A percentile compares a stretch with the other conserved stretches of the same genome.
Conservation (phyloP, 2,329 filamentous ascomycete genomes). For the Exophiala oligosperma region DNA sequence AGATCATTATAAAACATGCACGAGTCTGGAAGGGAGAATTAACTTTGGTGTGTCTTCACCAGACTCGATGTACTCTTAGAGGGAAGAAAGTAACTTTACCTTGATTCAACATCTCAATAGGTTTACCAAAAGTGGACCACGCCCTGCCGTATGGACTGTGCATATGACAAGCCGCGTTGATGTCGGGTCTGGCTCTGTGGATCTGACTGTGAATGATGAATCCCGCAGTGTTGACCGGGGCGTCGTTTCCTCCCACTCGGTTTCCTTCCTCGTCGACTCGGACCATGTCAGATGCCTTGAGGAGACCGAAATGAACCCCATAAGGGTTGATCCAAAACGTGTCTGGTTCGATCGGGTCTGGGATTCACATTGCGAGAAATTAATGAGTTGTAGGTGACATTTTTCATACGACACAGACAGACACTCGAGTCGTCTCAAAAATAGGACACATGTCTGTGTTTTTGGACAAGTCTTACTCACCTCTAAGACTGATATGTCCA, state of each 20-base stretch:
- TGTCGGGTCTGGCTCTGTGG: constrained; percentile 56
- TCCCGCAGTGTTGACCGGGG: constrained; percentile 48
- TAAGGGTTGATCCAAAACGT: constrained; percentile 67
- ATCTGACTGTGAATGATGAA: constrained; percentile 56
- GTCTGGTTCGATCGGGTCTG: constrained; percentile 51
- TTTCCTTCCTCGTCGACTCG: constrained; percentile 62
- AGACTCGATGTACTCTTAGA: too few relatives aligned
- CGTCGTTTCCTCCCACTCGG: constrained; percentile 61
- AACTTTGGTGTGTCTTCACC: too few relatives aligned
- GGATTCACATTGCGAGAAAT: too few relatives aligned
- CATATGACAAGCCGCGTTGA: constrained; percentile 54
- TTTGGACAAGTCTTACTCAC: neutral
- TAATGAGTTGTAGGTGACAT: too few relatives aligned
- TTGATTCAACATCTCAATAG: constrained; percentile 47
- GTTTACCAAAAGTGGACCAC: constrained; percentile 43
- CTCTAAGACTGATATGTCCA: constrained; percentile 60
- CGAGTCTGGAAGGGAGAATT: constrained; percentile 53
- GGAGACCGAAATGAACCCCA: constrained; percentile 60
- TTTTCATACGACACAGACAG: too few relatives aligned
- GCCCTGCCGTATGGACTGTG: constrained; percentile 53
- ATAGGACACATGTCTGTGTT: too few relatives aligned
- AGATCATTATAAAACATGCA: constrained; percentile 44
- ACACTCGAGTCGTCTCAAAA: too few relatives aligned
- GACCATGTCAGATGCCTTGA: constrained; percentile 66
- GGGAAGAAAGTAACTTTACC: constrained; percentile 51